Evolutionary conservation across 768 basidiomycete genomes (phyloP), one percentile per base, ranked within the genome.

Genomic region (Boletus reticulatus): DNA sequence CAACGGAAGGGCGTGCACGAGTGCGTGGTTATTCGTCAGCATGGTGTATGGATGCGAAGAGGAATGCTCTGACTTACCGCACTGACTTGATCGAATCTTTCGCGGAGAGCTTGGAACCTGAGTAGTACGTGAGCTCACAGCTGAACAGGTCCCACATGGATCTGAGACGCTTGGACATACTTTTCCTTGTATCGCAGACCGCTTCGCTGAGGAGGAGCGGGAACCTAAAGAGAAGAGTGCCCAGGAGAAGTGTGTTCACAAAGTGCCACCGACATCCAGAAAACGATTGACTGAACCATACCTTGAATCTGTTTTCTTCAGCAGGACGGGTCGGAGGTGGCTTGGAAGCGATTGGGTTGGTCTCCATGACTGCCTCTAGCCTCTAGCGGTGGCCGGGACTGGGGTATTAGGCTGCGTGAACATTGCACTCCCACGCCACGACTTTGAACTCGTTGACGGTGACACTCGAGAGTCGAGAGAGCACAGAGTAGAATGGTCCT

Each of bases 41-140:
- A 20, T 48, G 22, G 13, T 41, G 50, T 9, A 37, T 50, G 17
- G 34, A 32, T 32, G 27, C 20, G 22, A 32, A 37, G 13, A 1
- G 46, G 46, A 29, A 42, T 11, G 31, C 6, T 29, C 12, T 19
- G 36, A 67, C 72, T 39, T 56, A 73, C 70, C 39, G 62, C 46
- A n/a, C 27, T 72, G 50, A 72, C 70, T 43, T 68, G 67, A 44
- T 73, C 70, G 37, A 63, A 72, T 45, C 62, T 69, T 65, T 73
- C 72, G 17, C 68, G 67, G 6, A 72, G 61, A 6, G 51, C 24
- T 20, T 73, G 70, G 36, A 68, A 72, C 50, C 70, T 72, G 20
- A 4, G 20, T 32, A 12, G 9, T 7, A 12, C 34, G 20, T 57
- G 50, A 55, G 48, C 13, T 8, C 8, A 14, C 13, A 39, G 24